Evolutionary conservation across 352 stramenopile species (phyloP).

Genomic region (Pythium rishiriense): DNA sequence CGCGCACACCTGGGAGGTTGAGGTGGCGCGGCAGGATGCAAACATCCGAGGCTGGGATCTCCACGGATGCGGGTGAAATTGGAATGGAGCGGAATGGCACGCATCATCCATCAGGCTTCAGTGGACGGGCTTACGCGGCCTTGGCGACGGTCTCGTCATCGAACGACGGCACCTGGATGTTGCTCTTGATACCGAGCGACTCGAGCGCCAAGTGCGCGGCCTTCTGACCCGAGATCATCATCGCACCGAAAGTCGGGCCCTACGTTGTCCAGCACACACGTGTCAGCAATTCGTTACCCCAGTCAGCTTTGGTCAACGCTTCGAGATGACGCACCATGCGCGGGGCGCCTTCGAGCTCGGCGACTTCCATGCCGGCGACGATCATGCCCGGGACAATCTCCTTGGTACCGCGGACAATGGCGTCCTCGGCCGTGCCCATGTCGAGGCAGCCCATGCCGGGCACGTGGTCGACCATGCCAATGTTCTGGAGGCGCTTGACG

Average conservation of each 20-base stretch:
- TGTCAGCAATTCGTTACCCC: not conserved
- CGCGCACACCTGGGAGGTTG: not conserved
- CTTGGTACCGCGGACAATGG: slow-evolving; percentile 61
- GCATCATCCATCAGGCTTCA: too few relatives aligned
- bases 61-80: too few relatives aligned
- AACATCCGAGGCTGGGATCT: not conserved
- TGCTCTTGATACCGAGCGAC: slow-evolving; percentile 60
- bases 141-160: slow-evolving; percentile 41
- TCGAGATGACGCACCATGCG: slow-evolving; percentile 52
- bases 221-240: slow-evolving; percentile 75
- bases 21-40: not conserved
- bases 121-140: slow-evolving; percentile 39
- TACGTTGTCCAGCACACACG: too few relatives aligned
- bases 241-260: slow-evolving; percentile 60
- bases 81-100: too few relatives aligned
- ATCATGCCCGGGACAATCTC: slow-evolving; percentile 70
- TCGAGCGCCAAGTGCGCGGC: slow-evolving; percentile 58
- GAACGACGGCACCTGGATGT: slow-evolving; percentile 40
- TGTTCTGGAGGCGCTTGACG: slow-evolving; percentile 70
- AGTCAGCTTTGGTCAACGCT: not conserved
- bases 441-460: slow-evolving; percentile 61
- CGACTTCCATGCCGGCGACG: slow-evolving; percentile 63
- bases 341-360: slow-evolving; percentile 56
- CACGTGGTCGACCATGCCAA: slow-evolving; percentile 59
- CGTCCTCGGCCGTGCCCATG: slow-evolving; percentile 62